Base-by-base conservation (phyloP, 805 yeast genomes). In the Pachysolen tannophilus region DNA sequence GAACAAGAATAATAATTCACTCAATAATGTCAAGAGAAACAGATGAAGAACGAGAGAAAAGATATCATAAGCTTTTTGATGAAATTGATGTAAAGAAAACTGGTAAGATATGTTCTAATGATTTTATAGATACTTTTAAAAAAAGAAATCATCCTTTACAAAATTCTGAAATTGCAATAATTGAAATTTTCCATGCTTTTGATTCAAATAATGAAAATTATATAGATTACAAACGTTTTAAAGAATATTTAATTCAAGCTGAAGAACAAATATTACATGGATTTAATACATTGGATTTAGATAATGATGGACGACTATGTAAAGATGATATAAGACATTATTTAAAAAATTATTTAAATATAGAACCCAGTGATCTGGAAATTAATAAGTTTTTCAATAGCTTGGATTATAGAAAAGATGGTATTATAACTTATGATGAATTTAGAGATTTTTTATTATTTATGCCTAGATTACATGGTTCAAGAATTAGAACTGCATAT, bases 401-500 rank as follows among this genome's bases (percentile, higher is more conserved):
- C 38, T 52, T 78, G 32, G 87, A 77, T 53, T 56, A 55, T 25
- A 65, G 74, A 40, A 59, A 69, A 31, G 74, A 71, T 37, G 90
- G 92, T 1, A 72, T 65, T 44, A 77, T 90, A 28, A 78, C 92
- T 0, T 84, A 75, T 50, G 86, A 86, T 34, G 90, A 90, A 47
- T 92, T 94, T 73, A 67, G 94, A 44, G 83, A 82, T 45, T 83
- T 84, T 33, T 59, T 90, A 19, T 55, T 88, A 33, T 73, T 90
- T 46, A 79, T 92, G 61, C 98, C 98, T 4, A 63, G 92, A 33
- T 58, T 74, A 15, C 67, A 76, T 41, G 94, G 92, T 2, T 80
- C 90, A 5, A 63, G 92, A 49, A 77, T 77, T 42, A 71, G 73
- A 47, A 81, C 96, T 0, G 96, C 95, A 5, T 90, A 78, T 55